These are phyloP conservation scores for Thyridium curvatum DNA, from an alignment of 2,329 filamentous ascomycete species.

Conservation along the genomic window DNA sequence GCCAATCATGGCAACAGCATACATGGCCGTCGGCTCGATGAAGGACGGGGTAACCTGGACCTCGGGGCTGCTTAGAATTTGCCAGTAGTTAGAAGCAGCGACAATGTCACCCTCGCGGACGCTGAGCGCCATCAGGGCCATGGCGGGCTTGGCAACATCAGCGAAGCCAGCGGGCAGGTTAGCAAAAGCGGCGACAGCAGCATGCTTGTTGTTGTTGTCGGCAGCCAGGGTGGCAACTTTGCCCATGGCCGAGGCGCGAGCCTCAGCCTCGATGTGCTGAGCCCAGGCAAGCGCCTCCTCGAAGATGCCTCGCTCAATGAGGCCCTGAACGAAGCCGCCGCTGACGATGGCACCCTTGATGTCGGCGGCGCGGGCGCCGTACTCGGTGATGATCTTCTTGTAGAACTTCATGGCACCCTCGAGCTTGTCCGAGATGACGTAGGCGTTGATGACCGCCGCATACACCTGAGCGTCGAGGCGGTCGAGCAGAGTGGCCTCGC, in stretches of 20 bases:
- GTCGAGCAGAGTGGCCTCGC: constrained; percentile 59
- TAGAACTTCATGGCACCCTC: constrained; percentile 83
- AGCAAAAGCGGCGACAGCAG: constrained; percentile 62
- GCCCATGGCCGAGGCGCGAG: constrained; percentile 59
- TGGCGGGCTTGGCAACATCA: constrained; percentile 53
- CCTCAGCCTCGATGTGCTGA: constrained; percentile 51
- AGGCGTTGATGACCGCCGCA: constrained; percentile 84
- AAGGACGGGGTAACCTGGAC: constrained; percentile 56
- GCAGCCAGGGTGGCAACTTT: constrained; percentile 73
- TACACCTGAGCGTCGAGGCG: constrained; percentile 82
- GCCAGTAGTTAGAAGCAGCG: constrained; percentile 75
- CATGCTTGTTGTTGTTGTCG: constrained; percentile 65
- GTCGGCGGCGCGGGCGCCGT: constrained; percentile 48
- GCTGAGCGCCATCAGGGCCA: constrained; percentile 81
- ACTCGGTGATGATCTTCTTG: constrained; percentile 64
- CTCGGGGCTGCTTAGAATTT: constrained; percentile 58
- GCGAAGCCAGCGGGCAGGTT: constrained; percentile 46
- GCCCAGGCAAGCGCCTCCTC: constrained; percentile 70
- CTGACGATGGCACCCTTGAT: constrained; percentile 68
- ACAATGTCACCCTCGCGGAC: constrained; percentile 76
- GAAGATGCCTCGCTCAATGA: constrained; percentile 64
- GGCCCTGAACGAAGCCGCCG: constrained; percentile 72
- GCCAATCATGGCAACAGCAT: constrained; percentile 78
- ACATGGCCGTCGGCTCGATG: constrained; percentile 88
- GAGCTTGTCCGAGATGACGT: constrained; percentile 72